These are phyloP conservation scores for Lunularia cruciata DNA, from an alignment of 225 moss, liverwort and hornwort genomes.

Conservation along the genomic window DNA sequence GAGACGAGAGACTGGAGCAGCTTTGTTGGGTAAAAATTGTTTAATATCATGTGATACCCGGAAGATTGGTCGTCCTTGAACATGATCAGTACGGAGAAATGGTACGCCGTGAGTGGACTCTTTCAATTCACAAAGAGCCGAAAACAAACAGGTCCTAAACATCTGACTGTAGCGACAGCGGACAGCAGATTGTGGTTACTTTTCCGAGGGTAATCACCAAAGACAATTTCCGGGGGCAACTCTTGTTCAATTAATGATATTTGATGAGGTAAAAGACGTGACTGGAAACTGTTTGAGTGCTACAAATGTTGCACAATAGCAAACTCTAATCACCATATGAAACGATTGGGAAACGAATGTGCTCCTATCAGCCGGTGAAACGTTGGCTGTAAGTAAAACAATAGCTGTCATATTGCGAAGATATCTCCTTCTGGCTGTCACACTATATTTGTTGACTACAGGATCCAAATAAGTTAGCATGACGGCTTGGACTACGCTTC, in stretches of 20 bases:
- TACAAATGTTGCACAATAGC: too few species aligned
- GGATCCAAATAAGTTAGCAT: not conserved
- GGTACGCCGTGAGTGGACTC: constrained; percentile 2
- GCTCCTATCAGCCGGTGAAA: not conserved
- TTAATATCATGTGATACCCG: not conserved
- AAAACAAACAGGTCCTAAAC: not conserved
- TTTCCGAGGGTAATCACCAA: too few species aligned
- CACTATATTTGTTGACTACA: not conserved
- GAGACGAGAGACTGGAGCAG: not conserved
- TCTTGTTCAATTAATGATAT: too few species aligned
- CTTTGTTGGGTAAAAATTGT: too few species aligned
- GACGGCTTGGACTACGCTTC: too few species aligned
- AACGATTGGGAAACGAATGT: too few species aligned
- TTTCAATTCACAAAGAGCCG: not conserved
- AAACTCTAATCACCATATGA: too few species aligned
- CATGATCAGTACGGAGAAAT: constrained; percentile 1
- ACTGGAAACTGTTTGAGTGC: too few species aligned
- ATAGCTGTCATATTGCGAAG: not conserved
- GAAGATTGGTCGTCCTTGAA: not conserved
- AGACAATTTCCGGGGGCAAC: too few species aligned
- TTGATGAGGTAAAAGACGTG: too few species aligned
- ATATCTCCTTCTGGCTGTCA: not conserved
- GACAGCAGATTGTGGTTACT: too few species aligned
- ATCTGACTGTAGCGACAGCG: too few species aligned
- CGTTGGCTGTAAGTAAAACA: not conserved